Evolutionary conservation across 2,329 filamentous ascomycete species (phyloP), one percentile per base, ranked within the genome.

Genomic region (Apiospora rasikravindrae): DNA sequence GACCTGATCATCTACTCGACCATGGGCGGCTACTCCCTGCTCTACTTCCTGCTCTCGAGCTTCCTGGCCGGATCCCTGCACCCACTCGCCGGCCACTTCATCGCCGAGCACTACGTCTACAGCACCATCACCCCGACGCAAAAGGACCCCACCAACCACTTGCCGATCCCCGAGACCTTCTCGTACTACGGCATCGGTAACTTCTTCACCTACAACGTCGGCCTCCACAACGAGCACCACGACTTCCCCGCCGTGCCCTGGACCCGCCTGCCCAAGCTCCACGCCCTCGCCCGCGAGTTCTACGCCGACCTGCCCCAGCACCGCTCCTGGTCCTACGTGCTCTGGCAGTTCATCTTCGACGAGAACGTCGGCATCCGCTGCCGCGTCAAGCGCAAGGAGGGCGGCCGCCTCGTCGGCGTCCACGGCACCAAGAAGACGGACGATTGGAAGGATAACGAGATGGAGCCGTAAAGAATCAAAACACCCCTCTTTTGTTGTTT

Each of bases 191-290:
- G 96, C 0, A 90, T 93, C 0, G 88, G 98, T 75, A 99, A 99
- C 84, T 84, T 95, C 78, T 84, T 99, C 69, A 98, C 95, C 0
- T 99, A 98, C 87, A 99, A 99, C 78, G 96, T 99, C 66, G 96
- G 96, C 70, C 86, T 98, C 79, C 96, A 99, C 86, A 99, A 99
- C 81, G 96, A 99, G 86, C 96, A 99, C 84, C 96, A 99, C 82
- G 96, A 99, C 83, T 99, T 99, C 84, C 96, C 96, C 14, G 96
- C 96, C 67, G 90, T 99, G 67, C 96, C 96, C 0, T 99, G 96
- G 96, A 98, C 95, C 13, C 88, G 93, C 44, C 88, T 99, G 51
- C 93, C 92, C 71, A 88, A 87, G 79, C 86, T 99, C 70, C 91
- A 95, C 79, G 84, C 90, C 74, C 93, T 97, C 71, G 96, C 96